These are phyloP conservation scores for Zelopaecilomyces penicillatus DNA, from an alignment of 2,329 filamentous ascomycete genomes.

Conservation along the genomic window DNA sequence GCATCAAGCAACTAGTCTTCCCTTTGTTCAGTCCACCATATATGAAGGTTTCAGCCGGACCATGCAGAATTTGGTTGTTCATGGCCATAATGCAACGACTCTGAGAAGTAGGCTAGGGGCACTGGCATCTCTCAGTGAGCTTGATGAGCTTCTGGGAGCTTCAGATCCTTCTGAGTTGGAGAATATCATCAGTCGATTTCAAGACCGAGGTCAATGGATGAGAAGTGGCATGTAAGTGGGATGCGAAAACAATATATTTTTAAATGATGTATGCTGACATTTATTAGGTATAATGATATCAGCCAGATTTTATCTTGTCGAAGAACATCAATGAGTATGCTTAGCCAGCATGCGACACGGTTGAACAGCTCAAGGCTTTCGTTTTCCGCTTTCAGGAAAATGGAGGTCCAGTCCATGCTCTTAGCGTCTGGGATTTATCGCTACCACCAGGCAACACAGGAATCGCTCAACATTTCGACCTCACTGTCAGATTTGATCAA, in stretches of 20 bases:
- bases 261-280: conserved; percentile 7
- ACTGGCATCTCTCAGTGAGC: conserved; percentile 68
- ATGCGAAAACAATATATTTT: neutral
- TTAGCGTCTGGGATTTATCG: conserved; percentile 67
- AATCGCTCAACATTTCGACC: conserved; percentile 78
- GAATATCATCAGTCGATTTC: conserved; percentile 54
- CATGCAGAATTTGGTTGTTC: conserved; percentile 47
- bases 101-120: conserved; percentile 50
- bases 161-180: conserved; percentile 52
- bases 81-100: conserved; percentile 40
- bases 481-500: conserved; percentile 70
- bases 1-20: conserved; percentile 53
- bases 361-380: conserved; percentile 52
- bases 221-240: conserved; percentile 62
- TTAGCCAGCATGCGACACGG: conserved; percentile 62
- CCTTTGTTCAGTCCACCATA: conserved; percentile 46
- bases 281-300: conserved; percentile 61
- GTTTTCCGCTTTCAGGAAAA: conserved; percentile 54
- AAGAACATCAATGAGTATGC: conserved; percentile 70
- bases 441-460: conserved; percentile 73
- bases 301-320: conserved; percentile 74
- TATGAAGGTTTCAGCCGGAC: conserved; percentile 54
- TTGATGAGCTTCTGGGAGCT: conserved; percentile 66
- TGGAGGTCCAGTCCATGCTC: conserved; percentile 71
- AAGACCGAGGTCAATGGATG: conserved; percentile 67